Evolutionary conservation across 441 rosid genomes (phyloP).

Genomic region (Bocquillonia castaneifolia): DNA sequence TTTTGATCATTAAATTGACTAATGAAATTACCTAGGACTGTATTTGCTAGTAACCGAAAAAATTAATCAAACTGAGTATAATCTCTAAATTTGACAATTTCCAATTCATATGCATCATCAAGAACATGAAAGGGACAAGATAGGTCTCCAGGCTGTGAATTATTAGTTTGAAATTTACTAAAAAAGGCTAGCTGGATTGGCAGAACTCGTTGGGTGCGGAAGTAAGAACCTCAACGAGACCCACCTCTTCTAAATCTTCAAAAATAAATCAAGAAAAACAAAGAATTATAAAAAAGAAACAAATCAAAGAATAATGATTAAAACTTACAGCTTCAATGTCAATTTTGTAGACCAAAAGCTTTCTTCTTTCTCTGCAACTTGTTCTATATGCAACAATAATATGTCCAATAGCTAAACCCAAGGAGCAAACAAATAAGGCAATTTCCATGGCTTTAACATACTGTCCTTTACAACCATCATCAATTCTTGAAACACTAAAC

Average conservation of each 20-base stretch:
- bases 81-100: not conserved
- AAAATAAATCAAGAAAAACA: no score
- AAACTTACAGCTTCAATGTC: conserved; percentile 95
- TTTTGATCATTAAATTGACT: conserved; percentile 3
- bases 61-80: not conserved
- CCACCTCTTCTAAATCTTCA: no score
- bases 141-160: no score
- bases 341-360: conserved; percentile 85
- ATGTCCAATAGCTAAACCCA: conserved; percentile 60
- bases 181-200: no score
- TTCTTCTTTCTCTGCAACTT: conserved; percentile 85
- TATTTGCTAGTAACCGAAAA: not conserved
- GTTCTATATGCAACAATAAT: conserved; percentile 70
- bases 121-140: no score
- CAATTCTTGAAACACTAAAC: conserved; percentile 36
- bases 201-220: no score
- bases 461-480: conserved; percentile 34
- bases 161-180: no score
- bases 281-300: no score
- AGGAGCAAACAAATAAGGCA: conserved; percentile 60
- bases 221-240: no score
- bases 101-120: not conserved
- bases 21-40: not conserved
- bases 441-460: conserved; percentile 52
- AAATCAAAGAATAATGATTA: no score